Evolutionary conservation across 2,329 filamentous ascomycete species (phyloP), one percentile per base, ranked within the genome.

Genomic region (Metarhizium anisopliae): DNA sequence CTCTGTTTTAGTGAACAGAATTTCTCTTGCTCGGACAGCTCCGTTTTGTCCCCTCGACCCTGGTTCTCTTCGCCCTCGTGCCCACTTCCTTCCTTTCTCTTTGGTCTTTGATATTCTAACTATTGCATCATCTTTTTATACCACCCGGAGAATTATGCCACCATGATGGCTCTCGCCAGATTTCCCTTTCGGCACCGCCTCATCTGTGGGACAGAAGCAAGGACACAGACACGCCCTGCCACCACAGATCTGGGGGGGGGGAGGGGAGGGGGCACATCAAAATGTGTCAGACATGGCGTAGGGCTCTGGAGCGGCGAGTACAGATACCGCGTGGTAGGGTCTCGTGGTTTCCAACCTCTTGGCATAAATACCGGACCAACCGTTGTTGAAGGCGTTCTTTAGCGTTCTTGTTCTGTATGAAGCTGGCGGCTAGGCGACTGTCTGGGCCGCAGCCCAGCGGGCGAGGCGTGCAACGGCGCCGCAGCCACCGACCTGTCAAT

Each of bases 391-490:
- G 52, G 55, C 55, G 47, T 54, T 54, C 55, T 54, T 52, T 54
- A 54, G 55, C 45, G 36, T 30, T 42, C 16, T 4, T 25, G 29
- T 18, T 16, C 29, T 53, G 51, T 20, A 7, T 20, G 43, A 25
- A 47, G 43, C 18, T 32, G 40, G 49, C 54, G 54, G 36, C 54
- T 11, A 52, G 49, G 50, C 50, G 25, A 47, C 36, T 51, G 52
- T 57, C 52, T 45, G 50, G 53, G 51, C 47, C 55, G 52, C 51
- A 56, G 36, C 32, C 52, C 47, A 55, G 43, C 56, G 56, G 56
- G 52, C 56, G 52, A 55, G 56, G 56, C 56, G 53, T 57, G 56
- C 56, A 53, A 57, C 52, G 56, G 56, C 56, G 56, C 56, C 56
- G 56, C 53, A 55, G 56, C 56, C 56, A 55, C 53, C 35, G n/a